Evolutionary conservation across 257 asterid species (phyloP), one percentile per base, ranked within the genome.

Genomic region (Handroanthus guayacan): DNA sequence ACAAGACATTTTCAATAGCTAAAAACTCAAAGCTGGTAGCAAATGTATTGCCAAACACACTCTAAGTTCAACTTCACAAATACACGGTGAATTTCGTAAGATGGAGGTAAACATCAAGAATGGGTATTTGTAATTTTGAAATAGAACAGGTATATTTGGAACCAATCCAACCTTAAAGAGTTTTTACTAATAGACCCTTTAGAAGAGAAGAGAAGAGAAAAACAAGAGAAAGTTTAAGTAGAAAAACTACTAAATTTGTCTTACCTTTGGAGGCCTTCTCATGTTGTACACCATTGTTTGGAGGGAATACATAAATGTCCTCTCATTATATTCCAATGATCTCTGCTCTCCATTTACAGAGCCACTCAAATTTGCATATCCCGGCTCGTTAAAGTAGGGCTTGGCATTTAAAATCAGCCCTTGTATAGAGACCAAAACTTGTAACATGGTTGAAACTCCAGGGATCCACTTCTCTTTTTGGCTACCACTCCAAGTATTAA

Each of bases 361-460:
- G 52, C 93, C 89, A n/a, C 63, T 44, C 71, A 56, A 16, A 73
- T 60, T 31, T n/a, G 87, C 97, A 74, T 82, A 87, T 63, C 97
- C 98, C 6, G 98, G 99, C 87, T 95, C 99, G 14, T 95, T 95
- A 75, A 86, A 95, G 83, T 69, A 95, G 81, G 99, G 99, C 68
- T 90, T 82, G n/a, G 95, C 86, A 67, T 93, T 95, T 81, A 95
- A 86, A 82, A 93, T 93, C 79, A 95, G 83, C 75, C 97, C 99
- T 84, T 93, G 99, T 47, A 95, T 91, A 51, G 99, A 95, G 51
- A 95, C 99, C 89, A 93, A 80, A 66, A 93, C 99, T 81, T 95
- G 99, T 47, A 95, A 80, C 82, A 88, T 87, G 69, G 98, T 93
- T 6, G 99, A 95, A 37, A 60, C 77, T 34, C 83, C 83, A 36